These are phyloP conservation scores for Marasmius fiardii DNA, from an alignment of 1,284 basidiomycete genomes.

Conservation along the genomic window DNA sequence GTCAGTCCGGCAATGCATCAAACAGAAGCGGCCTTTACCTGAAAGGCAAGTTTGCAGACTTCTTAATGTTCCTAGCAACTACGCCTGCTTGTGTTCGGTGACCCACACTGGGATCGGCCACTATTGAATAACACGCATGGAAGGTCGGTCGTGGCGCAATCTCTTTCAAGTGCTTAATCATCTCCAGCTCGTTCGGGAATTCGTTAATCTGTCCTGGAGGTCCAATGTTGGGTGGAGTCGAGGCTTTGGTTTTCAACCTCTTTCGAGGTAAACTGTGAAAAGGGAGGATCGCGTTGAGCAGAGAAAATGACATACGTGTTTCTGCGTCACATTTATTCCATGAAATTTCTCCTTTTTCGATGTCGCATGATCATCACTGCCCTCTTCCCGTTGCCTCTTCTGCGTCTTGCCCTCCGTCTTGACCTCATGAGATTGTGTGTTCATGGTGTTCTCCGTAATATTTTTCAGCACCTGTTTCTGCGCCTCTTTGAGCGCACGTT, in stretches of 20 bases:
- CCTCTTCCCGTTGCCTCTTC: too few relatives aligned
- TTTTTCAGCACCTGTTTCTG: too few relatives aligned
- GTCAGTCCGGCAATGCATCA: neutral
- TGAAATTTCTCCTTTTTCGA: too few relatives aligned
- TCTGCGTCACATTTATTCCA: too few relatives aligned
- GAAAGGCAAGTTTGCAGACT: neutral
- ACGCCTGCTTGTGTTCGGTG: neutral
- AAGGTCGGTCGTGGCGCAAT: neutral
- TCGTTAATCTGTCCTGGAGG: neutral
- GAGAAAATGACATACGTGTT: too few relatives aligned
- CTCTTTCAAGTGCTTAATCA: neutral
- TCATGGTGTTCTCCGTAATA: too few relatives aligned
- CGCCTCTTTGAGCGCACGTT: too few relatives aligned
- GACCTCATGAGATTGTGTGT: too few relatives aligned
- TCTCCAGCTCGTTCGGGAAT: neutral
- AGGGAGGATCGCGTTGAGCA: too few relatives aligned
- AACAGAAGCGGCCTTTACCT: neutral
- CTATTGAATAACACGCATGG: neutral
- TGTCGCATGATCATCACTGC: too few relatives aligned
- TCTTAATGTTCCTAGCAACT: neutral
- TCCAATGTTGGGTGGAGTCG: neutral
- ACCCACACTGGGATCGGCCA: neutral
- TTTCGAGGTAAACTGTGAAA: too few relatives aligned
- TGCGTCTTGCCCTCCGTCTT: too few relatives aligned
- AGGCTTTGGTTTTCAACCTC: neutral